A percentile compares a stretch with the other conserved stretches of the same genome.
These are phyloP conservation scores for Dalbergia cultrata DNA, from an alignment of 306 rosid genomes.

Conservation along the genomic window DNA sequence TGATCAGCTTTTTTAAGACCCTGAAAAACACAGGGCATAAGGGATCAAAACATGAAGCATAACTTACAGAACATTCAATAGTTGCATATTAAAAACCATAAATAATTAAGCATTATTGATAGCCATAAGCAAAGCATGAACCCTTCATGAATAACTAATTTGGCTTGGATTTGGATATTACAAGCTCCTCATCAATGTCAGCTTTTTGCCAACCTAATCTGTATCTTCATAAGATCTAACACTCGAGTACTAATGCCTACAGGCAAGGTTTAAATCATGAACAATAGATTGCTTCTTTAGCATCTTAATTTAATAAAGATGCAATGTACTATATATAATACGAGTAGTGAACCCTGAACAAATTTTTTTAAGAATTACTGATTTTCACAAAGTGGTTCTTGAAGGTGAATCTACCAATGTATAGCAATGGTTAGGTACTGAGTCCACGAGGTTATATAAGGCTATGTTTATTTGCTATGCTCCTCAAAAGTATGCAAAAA, in stretches of 20 bases:
- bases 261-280: background rate
- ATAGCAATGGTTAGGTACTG: background rate
- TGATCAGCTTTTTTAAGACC: conserved; percentile 92
- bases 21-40: conserved; percentile 57
- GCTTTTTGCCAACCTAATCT: background rate
- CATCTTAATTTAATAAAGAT: too few species aligned
- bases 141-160: background rate
- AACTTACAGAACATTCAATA: conserved; percentile 32
- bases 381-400: background rate
- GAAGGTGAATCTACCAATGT: background rate
- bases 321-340: background rate
- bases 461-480: background rate
- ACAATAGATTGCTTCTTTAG: background rate
- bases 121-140: conserved; percentile 20
- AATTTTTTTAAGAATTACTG: background rate
- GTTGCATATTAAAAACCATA: conserved; percentile 35
- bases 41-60: conserved; percentile 35
- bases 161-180: background rate
- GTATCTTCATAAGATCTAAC: conserved; percentile 7
- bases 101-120: conserved; percentile 2
- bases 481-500: background rate
- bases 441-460: background rate
- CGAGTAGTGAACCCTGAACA: too few species aligned
- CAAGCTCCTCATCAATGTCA: background rate
- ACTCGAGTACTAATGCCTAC: background rate